Evolutionary conservation across 805 yeast genomes (phyloP).

Genomic region (Middelhovenomyces tepae): DNA sequence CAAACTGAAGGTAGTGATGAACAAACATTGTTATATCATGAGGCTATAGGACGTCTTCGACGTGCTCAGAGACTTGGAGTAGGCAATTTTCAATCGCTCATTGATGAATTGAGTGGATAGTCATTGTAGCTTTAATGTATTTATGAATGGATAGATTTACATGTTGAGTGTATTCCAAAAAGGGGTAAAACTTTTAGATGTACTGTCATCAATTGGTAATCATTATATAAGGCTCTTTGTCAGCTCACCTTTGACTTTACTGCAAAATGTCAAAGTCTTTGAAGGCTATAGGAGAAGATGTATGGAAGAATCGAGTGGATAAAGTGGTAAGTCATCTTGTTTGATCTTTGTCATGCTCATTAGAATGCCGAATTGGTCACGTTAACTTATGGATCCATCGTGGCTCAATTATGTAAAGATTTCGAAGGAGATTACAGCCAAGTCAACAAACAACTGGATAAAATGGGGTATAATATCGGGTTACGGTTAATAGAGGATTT

Average conservation of each 20-base stretch:
- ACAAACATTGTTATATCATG: conserved; percentile 55
- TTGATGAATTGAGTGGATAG: too few relatives aligned
- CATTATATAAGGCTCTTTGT: too few relatives aligned
- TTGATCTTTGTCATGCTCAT: conserved; percentile 1
- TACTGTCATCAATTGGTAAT: too few relatives aligned
- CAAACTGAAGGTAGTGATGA: conserved; percentile 44
- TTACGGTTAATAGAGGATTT: conserved; percentile 86
- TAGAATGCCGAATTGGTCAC: conserved; percentile 88
- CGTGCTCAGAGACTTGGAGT: conserved; percentile 44
- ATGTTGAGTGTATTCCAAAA: too few relatives aligned
- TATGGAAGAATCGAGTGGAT: conserved; percentile 83
- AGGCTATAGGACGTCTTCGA: conserved; percentile 59
- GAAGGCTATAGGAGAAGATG: conserved; percentile 65
- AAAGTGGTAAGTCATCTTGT: conserved; percentile 49
- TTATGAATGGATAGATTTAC: too few relatives aligned
- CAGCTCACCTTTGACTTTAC: too few relatives aligned
- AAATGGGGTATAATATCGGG: conserved; percentile 95
- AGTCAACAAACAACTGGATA: conserved; percentile 76
- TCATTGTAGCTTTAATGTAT: too few relatives aligned
- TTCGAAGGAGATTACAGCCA: conserved; percentile 62
- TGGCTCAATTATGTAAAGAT: conserved; percentile 83
- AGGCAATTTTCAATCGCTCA: conserved; percentile 28
- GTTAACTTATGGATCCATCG: conserved; percentile 90
- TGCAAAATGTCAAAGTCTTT: conserved; percentile 15
- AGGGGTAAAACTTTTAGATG: too few relatives aligned